These are phyloP conservation scores for Cryomyces antarcticus DNA, from an alignment of 495 filamentous ascomycete species.

Conservation along the genomic window DNA sequence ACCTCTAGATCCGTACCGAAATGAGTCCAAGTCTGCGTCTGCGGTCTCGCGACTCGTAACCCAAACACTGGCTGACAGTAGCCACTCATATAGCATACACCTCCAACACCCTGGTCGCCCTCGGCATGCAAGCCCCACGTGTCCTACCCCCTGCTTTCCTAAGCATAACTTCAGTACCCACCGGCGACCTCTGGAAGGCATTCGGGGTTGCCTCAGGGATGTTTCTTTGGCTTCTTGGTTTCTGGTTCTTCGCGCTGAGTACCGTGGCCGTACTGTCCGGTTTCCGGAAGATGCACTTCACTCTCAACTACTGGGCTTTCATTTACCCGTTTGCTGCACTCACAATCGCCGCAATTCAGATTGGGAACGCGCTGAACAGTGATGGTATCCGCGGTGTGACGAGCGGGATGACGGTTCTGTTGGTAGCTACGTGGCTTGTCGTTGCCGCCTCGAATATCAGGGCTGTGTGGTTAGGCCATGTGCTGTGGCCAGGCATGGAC, in stretches of 20 bases:
- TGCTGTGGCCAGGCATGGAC: slow-evolving; percentile 9
- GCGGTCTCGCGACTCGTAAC: too few species aligned
- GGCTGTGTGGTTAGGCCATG: slow-evolving; percentile 4
- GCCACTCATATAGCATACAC: slow-evolving; percentile 5
- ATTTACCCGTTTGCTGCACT: slow-evolving; percentile 41
- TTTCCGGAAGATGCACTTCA: slow-evolving; percentile 30
- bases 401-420: slow-evolving; percentile 3
- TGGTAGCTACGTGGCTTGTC: slow-evolving; percentile 6
- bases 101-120: slow-evolving; percentile 5
- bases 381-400: slow-evolving; percentile 19
- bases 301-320: slow-evolving; percentile 34
- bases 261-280: slow-evolving; percentile 30
- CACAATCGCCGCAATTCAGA: slow-evolving; percentile 29
- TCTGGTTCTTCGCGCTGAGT: slow-evolving; percentile 53
- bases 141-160: slow-evolving; percentile 5
- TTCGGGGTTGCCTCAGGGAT: slow-evolving; percentile 30
- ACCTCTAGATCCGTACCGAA: slow-evolving; percentile 7
- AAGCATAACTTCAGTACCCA: slow-evolving; percentile 1
- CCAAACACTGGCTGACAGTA: too few species aligned
- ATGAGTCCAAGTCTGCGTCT: background rate
- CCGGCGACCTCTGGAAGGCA: slow-evolving; percentile 11
- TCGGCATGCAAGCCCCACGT: slow-evolving; percentile 6
- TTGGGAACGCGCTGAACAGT: slow-evolving; percentile 23
- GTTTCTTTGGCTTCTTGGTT: slow-evolving; percentile 47
- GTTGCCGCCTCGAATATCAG: slow-evolving; percentile 1